Conservation (phyloP, 345 rosid species). For the Eucalyptus erythrocorys region DNA sequence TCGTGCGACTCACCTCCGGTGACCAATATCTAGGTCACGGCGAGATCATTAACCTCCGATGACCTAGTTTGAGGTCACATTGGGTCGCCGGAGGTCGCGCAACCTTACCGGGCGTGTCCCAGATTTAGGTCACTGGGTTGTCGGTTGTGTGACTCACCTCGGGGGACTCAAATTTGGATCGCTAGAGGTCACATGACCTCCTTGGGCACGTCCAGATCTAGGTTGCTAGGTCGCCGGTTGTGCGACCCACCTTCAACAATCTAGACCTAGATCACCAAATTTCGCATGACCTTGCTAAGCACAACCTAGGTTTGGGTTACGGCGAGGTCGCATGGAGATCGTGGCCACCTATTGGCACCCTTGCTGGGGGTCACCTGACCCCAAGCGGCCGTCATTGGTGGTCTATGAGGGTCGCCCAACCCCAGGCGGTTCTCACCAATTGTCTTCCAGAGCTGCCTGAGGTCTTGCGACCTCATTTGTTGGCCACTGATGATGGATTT, state of each 20-base stretch:
- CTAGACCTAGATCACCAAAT: accelerated
- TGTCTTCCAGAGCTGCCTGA: accelerated
- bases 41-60: accelerated
- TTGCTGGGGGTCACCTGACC: accelerated
- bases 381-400: accelerated
- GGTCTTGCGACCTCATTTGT: too few species aligned
- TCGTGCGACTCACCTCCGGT: too few species aligned
- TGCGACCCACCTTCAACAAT: accelerated
- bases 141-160: too few species aligned
- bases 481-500: accelerated
- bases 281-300: accelerated
- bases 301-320: accelerated
- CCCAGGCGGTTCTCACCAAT: accelerated
- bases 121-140: too few species aligned
- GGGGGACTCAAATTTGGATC: accelerated
- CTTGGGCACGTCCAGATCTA: accelerated
- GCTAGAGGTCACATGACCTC: accelerated
- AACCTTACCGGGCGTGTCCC: accelerated
- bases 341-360: accelerated
- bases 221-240: too few species aligned
- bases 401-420: accelerated
- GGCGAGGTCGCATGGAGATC: accelerated
- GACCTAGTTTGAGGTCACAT: accelerated
- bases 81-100: accelerated
- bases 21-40: too few species aligned